Evolutionary conservation across 179 eudicot genomes (phyloP).

Genomic region (Gypsophila paniculata): DNA sequence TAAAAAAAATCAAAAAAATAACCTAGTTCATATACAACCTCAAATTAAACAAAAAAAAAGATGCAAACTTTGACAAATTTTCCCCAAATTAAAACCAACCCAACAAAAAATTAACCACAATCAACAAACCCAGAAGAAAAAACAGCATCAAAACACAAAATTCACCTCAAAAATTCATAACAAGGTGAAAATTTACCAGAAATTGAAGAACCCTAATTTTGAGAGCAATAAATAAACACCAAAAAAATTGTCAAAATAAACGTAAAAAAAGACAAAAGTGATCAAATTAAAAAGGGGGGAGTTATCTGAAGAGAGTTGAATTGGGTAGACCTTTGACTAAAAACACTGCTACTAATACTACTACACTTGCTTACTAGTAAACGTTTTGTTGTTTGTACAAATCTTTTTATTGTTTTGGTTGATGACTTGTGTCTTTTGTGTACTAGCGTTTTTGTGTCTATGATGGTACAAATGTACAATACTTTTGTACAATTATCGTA

Average conservation of each 20-base stretch:
- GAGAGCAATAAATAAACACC: neutral
- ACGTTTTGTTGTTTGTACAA: constrained; percentile 3
- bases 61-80: neutral
- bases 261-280: neutral
- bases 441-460: no score
- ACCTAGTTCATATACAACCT: neutral
- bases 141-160: constrained; percentile 4
- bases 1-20: no score
- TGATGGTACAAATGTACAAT: no score
- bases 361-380: constrained; percentile 12
- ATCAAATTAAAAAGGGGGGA: neutral
- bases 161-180: neutral
- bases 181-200: constrained; percentile 10
- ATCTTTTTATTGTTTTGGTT: neutral
- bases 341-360: neutral
- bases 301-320: constrained; percentile 14
- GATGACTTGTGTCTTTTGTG: neutral
- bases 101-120: constrained; percentile 12
- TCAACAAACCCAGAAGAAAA: constrained; percentile 17
- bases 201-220: constrained; percentile 18
- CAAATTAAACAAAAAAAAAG: neutral
- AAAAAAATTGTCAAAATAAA: neutral
- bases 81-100: constrained; percentile 16
- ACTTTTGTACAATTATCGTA: no score
- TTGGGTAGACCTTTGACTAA: constrained; percentile 23